Evolutionary conservation across 1,284 basidiomycete genomes (phyloP).

Genomic region (Sporisorium exsertum): DNA sequence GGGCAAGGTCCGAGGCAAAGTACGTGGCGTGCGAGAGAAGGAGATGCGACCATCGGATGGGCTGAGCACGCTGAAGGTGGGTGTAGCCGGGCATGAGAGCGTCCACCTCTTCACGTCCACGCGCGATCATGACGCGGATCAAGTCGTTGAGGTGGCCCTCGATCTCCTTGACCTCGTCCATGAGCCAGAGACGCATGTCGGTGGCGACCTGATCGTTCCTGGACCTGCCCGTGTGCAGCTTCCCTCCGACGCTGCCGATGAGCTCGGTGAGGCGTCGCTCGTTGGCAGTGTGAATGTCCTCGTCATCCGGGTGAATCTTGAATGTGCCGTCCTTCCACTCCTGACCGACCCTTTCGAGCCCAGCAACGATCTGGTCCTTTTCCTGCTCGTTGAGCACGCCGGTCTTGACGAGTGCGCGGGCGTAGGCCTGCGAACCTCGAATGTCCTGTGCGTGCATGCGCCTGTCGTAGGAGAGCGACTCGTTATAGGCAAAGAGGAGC

Average conservation of each 20-base stretch:
- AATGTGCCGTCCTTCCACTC: slow-evolving; percentile 78
- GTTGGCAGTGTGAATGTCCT: slow-evolving; percentile 99
- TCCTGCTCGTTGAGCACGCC: slow-evolving; percentile 84
- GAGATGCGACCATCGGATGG: slow-evolving; percentile 97
- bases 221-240: slow-evolving; percentile 87
- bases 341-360: slow-evolving; percentile 80
- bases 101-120: slow-evolving; percentile 91
- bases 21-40: slow-evolving; percentile 94
- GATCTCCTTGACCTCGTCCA: slow-evolving; percentile 81
- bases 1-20: slow-evolving; percentile 86
- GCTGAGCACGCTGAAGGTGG: slow-evolving; percentile 85
- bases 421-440: slow-evolving; percentile 92
- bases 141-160: slow-evolving; percentile 81
- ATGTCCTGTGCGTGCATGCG: slow-evolving; percentile 94
- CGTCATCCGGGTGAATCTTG: slow-evolving; percentile 78
- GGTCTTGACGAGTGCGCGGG: slow-evolving; percentile 83
- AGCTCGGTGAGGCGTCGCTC: slow-evolving; percentile 93
- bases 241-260: slow-evolving; percentile 76
- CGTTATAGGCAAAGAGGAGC: slow-evolving; percentile 67
- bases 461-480: slow-evolving; percentile 90
- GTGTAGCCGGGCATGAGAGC: slow-evolving; percentile 95
- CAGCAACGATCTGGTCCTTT: slow-evolving; percentile 77
- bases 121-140: slow-evolving; percentile 86
- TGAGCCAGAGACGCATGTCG: slow-evolving; percentile 95
- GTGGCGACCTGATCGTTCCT: slow-evolving; percentile 98